Percentiles rank a stretch among this genome's conserved stretches.
These are phyloP conservation scores for Globisporangium abappressorium DNA, from an alignment of 352 stramenopile genomes.

Conservation along the genomic window DNA sequence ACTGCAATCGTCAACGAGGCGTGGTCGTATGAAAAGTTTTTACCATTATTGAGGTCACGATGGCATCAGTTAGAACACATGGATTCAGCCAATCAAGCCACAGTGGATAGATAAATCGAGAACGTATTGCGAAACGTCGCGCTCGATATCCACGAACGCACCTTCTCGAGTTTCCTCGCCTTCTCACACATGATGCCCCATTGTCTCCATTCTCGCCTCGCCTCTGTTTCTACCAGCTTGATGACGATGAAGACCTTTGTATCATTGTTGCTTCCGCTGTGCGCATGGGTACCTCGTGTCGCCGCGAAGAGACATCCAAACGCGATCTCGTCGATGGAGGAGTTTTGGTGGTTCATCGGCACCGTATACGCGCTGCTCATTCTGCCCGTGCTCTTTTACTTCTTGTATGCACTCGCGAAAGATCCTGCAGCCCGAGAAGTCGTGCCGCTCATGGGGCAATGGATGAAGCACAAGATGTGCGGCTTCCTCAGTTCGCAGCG, in stretches of 20 bases:
- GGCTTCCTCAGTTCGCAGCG: conserved; percentile 25
- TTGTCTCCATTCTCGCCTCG: not conserved
- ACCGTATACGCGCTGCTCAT: conserved; percentile 34
- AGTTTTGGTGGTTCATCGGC: conserved; percentile 42
- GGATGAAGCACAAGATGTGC: conserved; percentile 26
- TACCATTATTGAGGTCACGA: not conserved
- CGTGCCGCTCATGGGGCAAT: conserved; percentile 22
- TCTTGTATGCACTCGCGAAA: conserved; percentile 23
- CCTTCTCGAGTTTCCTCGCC: not conserved
- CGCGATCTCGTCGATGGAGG: conserved; percentile 34
- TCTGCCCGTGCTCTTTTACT: conserved; percentile 35
- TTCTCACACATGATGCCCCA: not conserved
- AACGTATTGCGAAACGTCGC: conserved; percentile 10
- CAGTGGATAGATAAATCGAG: not conserved
- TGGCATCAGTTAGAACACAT: not conserved
- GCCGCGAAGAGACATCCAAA: conserved; percentile 16
- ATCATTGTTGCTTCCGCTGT: not conserved
- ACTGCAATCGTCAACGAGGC: not conserved
- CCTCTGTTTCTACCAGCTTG: not conserved
- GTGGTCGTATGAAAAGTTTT: not conserved
- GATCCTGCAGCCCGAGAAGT: conserved; percentile 32
- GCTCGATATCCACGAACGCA: not conserved
- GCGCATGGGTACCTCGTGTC: not conserved
- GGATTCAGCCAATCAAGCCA: not conserved
- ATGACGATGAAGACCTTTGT: not conserved